Base-by-base conservation (phyloP, 140 eudicot genomes). In the Senecio squalidus region DNA sequence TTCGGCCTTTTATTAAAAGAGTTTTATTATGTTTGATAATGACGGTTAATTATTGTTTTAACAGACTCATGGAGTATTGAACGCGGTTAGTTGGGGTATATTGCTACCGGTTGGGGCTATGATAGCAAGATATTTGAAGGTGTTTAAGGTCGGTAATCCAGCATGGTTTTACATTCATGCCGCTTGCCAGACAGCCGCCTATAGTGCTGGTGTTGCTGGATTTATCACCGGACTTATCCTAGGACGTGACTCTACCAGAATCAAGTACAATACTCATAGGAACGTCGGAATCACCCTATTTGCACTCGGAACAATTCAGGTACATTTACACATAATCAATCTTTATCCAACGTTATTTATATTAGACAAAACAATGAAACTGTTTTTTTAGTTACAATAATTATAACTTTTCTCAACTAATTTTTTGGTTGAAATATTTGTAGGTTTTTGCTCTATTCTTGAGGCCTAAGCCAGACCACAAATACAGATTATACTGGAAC, bases 401-500 rank as follows among this genome's bases (percentile, higher is more conserved):
- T 5, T 31, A 31, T 31, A 31, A 10, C n/a, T n/a, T n/a, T 31
- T 10, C 38, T 5, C 38, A 31, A 5, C 9, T 31, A 5, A 55
- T 15, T 11, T 8, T 60, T 29, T 36, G 68, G 47, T 62, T 58
- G 69, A n/a, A 29, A 10, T 2, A 0, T 47, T 21, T 71, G 20
- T 26, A 85, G 90, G 77, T 75, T 22, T 80, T 78, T 55, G 96
- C 94, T 5, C 45, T 87, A 48, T 80, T 87, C 8, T 61, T 87
- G 75, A 83, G 96, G 69, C 96, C 96, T 3, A 73, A 78, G 73
- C 86, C 86, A 17, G 94, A 83, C 31, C 76, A 83, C 89, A 88
- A 88, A 66, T 88, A 67, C 84, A 81, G 96, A 78, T 24, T 81
- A 16, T 81, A 81, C 73, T 88, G 96, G 96, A 88, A 82, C 85